A percentile compares a stretch with the other conserved stretches of the same genome.
Evolutionary conservation across 257 asterid genomes (phyloP).

Genomic region (Primulina tabacum): DNA sequence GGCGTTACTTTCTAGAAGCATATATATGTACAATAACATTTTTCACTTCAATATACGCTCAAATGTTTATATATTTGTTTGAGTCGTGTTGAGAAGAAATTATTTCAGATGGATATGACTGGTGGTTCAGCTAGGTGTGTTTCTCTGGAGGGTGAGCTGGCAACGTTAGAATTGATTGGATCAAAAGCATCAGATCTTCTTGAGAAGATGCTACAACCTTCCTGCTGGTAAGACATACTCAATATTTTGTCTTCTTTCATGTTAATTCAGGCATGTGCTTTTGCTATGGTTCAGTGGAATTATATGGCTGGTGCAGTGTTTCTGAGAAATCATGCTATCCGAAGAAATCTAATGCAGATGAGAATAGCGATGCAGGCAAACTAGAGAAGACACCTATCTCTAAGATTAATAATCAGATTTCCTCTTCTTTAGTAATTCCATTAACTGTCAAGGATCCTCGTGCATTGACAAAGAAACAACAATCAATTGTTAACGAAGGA

Average conservation of each 20-base stretch:
- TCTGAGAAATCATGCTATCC: constrained; percentile 33
- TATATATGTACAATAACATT: neutral
- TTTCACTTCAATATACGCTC: constrained; percentile 1
- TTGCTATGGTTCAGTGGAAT: constrained; percentile 19
- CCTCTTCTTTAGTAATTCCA: constrained; percentile 48
- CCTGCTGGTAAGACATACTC: constrained; percentile 43
- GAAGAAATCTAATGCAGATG: constrained; percentile 35
- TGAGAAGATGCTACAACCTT: constrained; percentile 62
- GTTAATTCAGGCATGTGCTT: constrained; percentile 11
- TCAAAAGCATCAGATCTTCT: constrained; percentile 59
- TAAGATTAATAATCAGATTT: constrained; percentile 35
- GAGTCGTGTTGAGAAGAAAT: constrained; percentile 17
- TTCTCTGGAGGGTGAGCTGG: constrained; percentile 78
- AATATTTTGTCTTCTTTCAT: constrained; percentile 13
- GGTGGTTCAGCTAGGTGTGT: constrained; percentile 43
- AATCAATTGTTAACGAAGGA: constrained; percentile 29
- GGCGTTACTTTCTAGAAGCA: neutral
- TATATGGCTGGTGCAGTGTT: constrained; percentile 34
- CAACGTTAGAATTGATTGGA: constrained; percentile 73
- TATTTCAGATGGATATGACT: constrained; percentile 45
- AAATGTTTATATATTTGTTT: neutral
- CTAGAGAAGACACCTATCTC: constrained; percentile 26
- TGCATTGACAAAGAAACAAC: constrained; percentile 29
- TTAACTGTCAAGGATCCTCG: constrained; percentile 76
- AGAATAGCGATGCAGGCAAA: constrained; percentile 25